These are phyloP conservation scores for Taiozyma onychis DNA, from an alignment of 1,139 yeast genomes.

Conservation along the genomic window DNA sequence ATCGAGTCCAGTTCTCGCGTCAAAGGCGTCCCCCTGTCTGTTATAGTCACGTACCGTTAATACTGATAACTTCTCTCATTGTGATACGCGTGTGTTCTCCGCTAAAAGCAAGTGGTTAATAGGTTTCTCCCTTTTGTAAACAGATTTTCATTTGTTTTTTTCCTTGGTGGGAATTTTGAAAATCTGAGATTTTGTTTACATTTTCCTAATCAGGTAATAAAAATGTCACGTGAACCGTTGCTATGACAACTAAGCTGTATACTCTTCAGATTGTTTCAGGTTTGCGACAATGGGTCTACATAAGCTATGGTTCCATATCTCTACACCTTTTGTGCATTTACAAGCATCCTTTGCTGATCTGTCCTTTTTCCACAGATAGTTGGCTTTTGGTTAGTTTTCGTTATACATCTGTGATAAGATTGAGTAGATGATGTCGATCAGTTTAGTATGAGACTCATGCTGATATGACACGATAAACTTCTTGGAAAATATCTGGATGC, in stretches of 20 bases:
- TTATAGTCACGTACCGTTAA: slow-evolving; percentile 57
- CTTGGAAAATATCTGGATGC: slow-evolving; percentile 18
- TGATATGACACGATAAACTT: slow-evolving; percentile 17
- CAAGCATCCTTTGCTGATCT: too few relatives aligned
- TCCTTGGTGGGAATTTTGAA: slow-evolving; percentile 10
- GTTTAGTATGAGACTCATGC: slow-evolving; percentile 16
- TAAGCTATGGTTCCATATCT: background rate
- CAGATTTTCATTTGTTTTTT: slow-evolving; percentile 12
- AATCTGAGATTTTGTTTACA: slow-evolving; percentile 17
- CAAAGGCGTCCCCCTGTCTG: background rate
- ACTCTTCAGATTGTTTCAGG: background rate
- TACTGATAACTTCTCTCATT: slow-evolving; percentile 93
- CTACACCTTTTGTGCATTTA: too few relatives aligned
- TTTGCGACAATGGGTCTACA: background rate
- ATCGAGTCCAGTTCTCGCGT: background rate
- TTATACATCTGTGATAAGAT: slow-evolving; percentile 17
- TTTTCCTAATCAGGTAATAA: slow-evolving; percentile 12
- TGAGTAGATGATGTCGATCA: slow-evolving; percentile 17
- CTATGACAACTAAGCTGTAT: slow-evolving; percentile 6
- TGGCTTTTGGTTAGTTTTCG: background rate
- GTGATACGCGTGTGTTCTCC: slow-evolving; percentile 1
- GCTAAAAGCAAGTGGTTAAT: background rate
- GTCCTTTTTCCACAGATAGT: too few relatives aligned
- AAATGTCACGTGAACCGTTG: slow-evolving; percentile 6
- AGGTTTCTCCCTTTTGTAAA: slow-evolving; percentile 11